Evolutionary conservation across 2,329 filamentous ascomycete genomes (phyloP), one percentile per base, ranked within the genome.

Genomic region (Cytospora paraplurivora): DNA sequence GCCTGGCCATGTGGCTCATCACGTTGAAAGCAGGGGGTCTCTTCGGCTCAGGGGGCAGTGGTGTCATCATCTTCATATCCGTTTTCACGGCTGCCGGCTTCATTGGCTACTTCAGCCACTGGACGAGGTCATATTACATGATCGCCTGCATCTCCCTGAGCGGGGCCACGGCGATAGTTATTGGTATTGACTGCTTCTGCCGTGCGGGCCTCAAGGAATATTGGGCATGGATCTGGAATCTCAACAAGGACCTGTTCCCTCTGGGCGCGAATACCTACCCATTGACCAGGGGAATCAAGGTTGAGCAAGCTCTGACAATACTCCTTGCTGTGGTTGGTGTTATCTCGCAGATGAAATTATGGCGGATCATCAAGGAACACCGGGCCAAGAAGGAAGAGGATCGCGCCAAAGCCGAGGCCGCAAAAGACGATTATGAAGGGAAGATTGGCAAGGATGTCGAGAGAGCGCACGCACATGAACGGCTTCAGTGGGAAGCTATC

Each of bases 131-230:
- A 12, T 94, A 94, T 75, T 89, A 87, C 1, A 78, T 96, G 56
- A 94, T 97, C 44, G 79, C 80, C 13, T 86, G 85, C 55, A 92
- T 92, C 13, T 86, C 93, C 0, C 96, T 97, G 72, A 83, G 87
- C 5, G 94, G 94, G 8, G 89, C 92, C 4, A 97, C 92, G 0
- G 86, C 86, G 3, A 81, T 89, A 0, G 85, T 96, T 15, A 76
- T 98, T 2, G 94, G 94, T 2, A 90, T 98, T 63, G 94, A 98
- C 74, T 96, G 92, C 75, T 96, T 94, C 70, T 94, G 88, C 71
- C 82, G 87, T 67, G 92, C 93, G n/a, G 94, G 94, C 0, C 79
- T 96, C 70, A 97, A 97, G 75, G 94, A 98, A 74, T 97, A 97
- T 69, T 98, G 94, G 94, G 84, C 92, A 7, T 98, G 96, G 73